Evolutionary conservation across 345 rosid species (phyloP).

Genomic region (Eucalyptus cloeziana): DNA sequence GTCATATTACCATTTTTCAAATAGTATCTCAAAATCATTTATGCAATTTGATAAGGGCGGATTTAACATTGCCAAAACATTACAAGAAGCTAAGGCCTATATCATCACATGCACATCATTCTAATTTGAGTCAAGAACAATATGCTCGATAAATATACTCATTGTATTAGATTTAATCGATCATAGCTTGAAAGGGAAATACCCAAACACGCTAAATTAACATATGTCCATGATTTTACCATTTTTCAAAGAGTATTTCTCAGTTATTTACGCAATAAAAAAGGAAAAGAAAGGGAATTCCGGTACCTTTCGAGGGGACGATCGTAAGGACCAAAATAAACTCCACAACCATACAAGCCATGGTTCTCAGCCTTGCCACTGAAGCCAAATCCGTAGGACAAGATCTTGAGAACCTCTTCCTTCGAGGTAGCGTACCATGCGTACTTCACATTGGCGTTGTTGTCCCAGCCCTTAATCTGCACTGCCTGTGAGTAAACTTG

Average conservation of each 20-base stretch:
- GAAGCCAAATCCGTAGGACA: slow-evolving; percentile 54
- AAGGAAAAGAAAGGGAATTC: background rate
- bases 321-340: slow-evolving; percentile 50
- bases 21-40: background rate
- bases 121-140: background rate
- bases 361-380: slow-evolving; percentile 6
- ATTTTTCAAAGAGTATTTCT: background rate
- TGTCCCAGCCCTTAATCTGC: slow-evolving; percentile 31
- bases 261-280: background rate
- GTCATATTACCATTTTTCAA: background rate
- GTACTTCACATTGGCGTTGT: slow-evolving; percentile 39
- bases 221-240: background rate
- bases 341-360: slow-evolving; percentile 45
- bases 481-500: slow-evolving; percentile 36
- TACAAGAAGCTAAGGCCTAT: background rate
- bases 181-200: background rate
- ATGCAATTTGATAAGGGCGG: background rate
- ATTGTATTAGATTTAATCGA: background rate
- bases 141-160: background rate
- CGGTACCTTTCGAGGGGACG: slow-evolving; percentile 52
- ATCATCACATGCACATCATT: background rate
- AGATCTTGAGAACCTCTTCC: slow-evolving; percentile 25
- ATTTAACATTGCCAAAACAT: background rate
- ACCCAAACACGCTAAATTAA: background rate
- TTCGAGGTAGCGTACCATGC: slow-evolving; percentile 56